Evolutionary conservation across 2,329 filamentous ascomycete species (phyloP), one percentile per base, ranked within the genome.

Genomic region (Exophiala alcalophila): DNA sequence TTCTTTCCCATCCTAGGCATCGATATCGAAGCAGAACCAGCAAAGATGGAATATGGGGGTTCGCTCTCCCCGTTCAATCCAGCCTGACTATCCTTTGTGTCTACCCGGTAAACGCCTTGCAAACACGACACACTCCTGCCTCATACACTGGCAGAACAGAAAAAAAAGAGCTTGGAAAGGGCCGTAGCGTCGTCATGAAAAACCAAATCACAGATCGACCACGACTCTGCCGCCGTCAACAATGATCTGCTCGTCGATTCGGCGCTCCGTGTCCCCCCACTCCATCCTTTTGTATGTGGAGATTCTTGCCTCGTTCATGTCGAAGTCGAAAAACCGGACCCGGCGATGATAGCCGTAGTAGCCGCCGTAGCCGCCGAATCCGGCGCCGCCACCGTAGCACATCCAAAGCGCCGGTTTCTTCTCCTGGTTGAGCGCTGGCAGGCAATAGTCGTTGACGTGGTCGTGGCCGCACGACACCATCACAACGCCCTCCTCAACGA

Each of bases 361-460:
- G 4, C 91, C 90, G 14, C 85, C 92, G 61, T 98, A 98, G 0
- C 92, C 92, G 41, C 92, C 92, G 57, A 98, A 95, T 1, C 92
- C 92, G 19, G 82, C 80, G 18, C 86, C 92, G 21, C 92, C 92
- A 6, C 83, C 91, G 65, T 97, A 97, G 71, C 92, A 98, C 90
- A 98, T 95, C 92, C 92, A 98, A 2, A 97, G 69, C 20, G 83
- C 77, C 0, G 84, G 82, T 34, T 74, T 74, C n/a, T 72, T 65
- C 15, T 68, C 68, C 37, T 76, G 60, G 23, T 70, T 57, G 27
- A 57, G 56, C 0, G 58, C 81, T 6, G 96, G 74, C 51, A 86
- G 82, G 64, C 92, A 98, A 64, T 96, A 97, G 60, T 98, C 92
- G 61, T 98, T 98, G 53, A 85, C 91, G 61, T 98, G 92, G 60